Percentiles rank a stretch among this genome's conserved stretches.
Evolutionary conservation across 2,329 filamentous ascomycete species (phyloP).

Genomic region (Aspergillus sp.): DNA sequence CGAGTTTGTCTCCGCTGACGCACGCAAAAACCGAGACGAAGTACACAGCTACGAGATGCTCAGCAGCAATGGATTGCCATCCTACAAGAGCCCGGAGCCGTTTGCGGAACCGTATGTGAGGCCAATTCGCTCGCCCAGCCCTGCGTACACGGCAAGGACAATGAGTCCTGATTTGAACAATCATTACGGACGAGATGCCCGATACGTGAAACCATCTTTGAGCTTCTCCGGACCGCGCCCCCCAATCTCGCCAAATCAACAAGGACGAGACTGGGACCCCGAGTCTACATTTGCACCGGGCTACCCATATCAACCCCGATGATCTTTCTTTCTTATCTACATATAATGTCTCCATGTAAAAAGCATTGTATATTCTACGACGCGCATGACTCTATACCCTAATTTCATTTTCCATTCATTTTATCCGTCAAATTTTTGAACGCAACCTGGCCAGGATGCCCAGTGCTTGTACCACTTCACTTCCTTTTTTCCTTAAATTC

Average conservation of each 20-base stretch:
- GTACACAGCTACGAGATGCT: conserved; percentile 80
- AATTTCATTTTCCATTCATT: background rate
- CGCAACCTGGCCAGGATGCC: background rate
- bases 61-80: conserved; percentile 21
- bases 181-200: conserved; percentile 44
- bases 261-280: conserved; percentile 37
- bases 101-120: conserved; percentile 29
- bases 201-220: conserved; percentile 48
- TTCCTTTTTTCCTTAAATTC: background rate
- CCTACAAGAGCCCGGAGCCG: conserved; percentile 36
- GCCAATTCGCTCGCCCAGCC: conserved; percentile 21
- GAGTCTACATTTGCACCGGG: conserved; percentile 35
- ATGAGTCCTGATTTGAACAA: conserved; percentile 18
- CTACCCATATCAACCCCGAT: conserved; percentile 5
- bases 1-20: conserved; percentile 89
- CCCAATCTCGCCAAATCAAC: conserved; percentile 30
- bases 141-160: conserved; percentile 14
- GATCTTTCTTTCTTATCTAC: background rate
- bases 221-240: conserved; percentile 51
- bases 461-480: background rate
- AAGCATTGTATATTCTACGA: conserved; percentile 14
- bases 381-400: conserved; percentile 10
- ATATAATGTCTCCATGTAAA: conserved; percentile 1
- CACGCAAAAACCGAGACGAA: conserved; percentile 63
- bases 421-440: background rate